These are phyloP conservation scores for Monilinia fructicola DNA, from an alignment of 2,329 filamentous ascomycete species.

Conservation along the genomic window DNA sequence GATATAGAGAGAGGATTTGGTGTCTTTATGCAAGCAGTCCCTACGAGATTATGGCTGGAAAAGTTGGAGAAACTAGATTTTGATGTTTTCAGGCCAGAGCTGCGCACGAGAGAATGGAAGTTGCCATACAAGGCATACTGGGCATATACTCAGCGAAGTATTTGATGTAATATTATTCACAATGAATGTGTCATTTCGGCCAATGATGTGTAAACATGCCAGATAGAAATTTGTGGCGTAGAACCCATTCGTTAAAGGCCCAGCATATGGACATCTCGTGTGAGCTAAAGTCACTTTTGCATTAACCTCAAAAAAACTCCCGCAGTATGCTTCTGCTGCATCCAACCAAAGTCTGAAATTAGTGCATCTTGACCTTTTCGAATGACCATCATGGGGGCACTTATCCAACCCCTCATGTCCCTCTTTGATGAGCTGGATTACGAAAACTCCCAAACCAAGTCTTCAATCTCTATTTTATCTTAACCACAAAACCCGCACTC, in stretches of 20 bases:
- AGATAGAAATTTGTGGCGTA: not conserved
- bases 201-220: not conserved
- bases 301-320: conserved; percentile 10
- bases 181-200: not conserved
- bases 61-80: conserved; percentile 80
- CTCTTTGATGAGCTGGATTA: not conserved
- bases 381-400: not conserved
- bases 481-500: not conserved
- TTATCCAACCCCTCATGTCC: not conserved
- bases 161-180: conserved; percentile 38
- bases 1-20: conserved; percentile 71
- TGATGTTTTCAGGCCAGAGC: conserved; percentile 67
- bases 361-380: not conserved
- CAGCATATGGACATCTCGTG: not conserved
- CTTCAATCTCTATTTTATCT: not conserved
- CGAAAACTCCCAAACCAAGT: not conserved
- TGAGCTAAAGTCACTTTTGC: not conserved
- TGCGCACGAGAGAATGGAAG: conserved; percentile 73
- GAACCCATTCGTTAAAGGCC: not conserved
- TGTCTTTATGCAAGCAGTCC: conserved; percentile 75
- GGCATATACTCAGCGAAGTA: conserved; percentile 54
- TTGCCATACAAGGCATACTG: conserved; percentile 75
- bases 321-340: not conserved
- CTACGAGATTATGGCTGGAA: conserved; percentile 75
- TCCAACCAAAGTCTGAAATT: not conserved